Evolutionary conservation across 2,329 filamentous ascomycete species (phyloP).

Genomic region (Nothomitra cinnamomea): DNA sequence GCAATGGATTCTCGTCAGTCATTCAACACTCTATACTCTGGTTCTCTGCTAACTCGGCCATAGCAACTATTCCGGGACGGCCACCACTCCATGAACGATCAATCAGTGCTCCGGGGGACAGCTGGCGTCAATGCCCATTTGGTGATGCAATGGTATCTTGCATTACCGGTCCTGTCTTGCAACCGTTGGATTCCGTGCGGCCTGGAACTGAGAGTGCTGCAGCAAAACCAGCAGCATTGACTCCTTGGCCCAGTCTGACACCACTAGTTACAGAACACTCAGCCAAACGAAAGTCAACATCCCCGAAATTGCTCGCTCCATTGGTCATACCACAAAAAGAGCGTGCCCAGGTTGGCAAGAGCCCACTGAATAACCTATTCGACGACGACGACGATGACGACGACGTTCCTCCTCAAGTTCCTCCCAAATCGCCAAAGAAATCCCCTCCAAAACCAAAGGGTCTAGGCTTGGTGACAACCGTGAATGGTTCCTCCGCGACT

Average conservation of each 20-base stretch:
- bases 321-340: conserved; percentile 35
- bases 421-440: conserved; percentile 28
- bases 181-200: conserved; percentile 6
- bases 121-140: conserved; percentile 29
- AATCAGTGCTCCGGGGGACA: conserved; percentile 15
- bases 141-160: conserved; percentile 17
- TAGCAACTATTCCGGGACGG: conserved; percentile 50
- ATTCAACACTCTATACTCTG: conserved; percentile 5
- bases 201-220: conserved; percentile 17
- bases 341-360: conserved; percentile 18
- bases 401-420: conserved; percentile 25
- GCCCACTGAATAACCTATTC: conserved; percentile 29
- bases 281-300: conserved; percentile 24
- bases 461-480: conserved; percentile 28
- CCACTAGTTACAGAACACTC: conserved; percentile 7
- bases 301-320: conserved; percentile 37
- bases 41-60: conserved; percentile 7
- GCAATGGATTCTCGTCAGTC: conserved; percentile 54
- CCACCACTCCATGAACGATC: conserved; percentile 43
- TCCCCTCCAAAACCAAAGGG: conserved; percentile 29
- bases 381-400: no score
- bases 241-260: background rate
- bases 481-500: conserved; percentile 22
- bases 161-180: conserved; percentile 18
- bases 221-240: conserved; percentile 7